Evolutionary conservation across 345 rosid genomes (phyloP), one percentile per base, ranked within the genome.

Genomic region (Salix udensis): DNA sequence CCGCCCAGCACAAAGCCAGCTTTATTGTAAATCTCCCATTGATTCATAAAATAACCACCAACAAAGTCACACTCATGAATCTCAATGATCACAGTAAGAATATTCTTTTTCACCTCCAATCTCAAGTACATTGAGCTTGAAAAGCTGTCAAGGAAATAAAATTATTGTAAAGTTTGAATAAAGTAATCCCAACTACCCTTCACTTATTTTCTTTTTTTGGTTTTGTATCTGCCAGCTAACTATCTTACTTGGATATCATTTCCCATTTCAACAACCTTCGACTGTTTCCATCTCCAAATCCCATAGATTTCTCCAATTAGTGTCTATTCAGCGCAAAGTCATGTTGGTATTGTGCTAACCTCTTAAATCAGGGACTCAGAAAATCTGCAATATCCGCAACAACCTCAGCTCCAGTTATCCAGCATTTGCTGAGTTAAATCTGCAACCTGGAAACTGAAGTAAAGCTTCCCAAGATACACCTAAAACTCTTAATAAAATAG

Each of bases 401-500:
- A 72, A 44, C 70, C 80, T 77, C 71, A 68, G 85, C 81, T 75
- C 81, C 86, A 68, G 67, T 73, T 75, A 80, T 77, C 77, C 65
- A 39, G 86, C 82, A 68, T 83, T 74, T 78, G 68, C 75, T 76
- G 75, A 73, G 83, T 55, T 76, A 60, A 75, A 84, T 84, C 88
- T 78, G 80, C 85, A 77, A 76, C 81, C 85, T 77, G 65, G 86
- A 82, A 84, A 77, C 75, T 75, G 70, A 82, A 75, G 84, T 76
- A 75, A 85, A 81, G 86, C 84, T 80, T 79, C 85, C 84, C 80
- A 82, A 84, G 68, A 84, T 73, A 72, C 34, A 78, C 72, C 87
- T 34, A 73, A 19, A 52, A 50, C 12, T 36, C 81, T 73, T 28
- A 60, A 53, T 70, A 60, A 71, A 70, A 70, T 34, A 55, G 58